A percentile compares a stretch with the other conserved stretches of the same genome.
Evolutionary conservation across 192 early-diverging fungal species (phyloP).

Genomic region (Linnemannia exigua): DNA sequence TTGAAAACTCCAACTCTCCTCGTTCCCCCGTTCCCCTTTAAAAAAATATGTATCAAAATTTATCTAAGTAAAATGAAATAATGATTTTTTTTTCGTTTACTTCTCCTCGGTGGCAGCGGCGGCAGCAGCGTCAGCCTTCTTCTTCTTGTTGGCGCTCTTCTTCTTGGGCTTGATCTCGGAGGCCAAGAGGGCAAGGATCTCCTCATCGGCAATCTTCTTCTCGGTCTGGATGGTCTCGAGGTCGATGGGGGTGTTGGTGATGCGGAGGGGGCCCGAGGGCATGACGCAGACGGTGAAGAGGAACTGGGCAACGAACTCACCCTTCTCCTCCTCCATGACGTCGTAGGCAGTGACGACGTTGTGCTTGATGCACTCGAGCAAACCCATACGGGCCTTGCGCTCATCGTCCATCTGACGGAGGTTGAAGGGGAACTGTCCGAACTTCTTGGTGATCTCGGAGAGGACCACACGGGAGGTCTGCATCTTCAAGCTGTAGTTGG

Average conservation of each 20-base stretch:
- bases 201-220: conserved; percentile 86
- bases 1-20: background rate
- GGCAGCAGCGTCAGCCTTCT: conserved; percentile 58
- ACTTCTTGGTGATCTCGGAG: conserved; percentile 81
- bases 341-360: conserved; percentile 85
- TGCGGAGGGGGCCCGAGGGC: conserved; percentile 88
- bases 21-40: no score
- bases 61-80: background rate
- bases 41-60: conserved; percentile 19
- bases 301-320: conserved; percentile 90
- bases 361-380: conserved; percentile 90
- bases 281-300: conserved; percentile 93
- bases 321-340: conserved; percentile 87
- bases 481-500: conserved; percentile 90
- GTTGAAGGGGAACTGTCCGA: conserved; percentile 91
- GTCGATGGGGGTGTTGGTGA: conserved; percentile 85
- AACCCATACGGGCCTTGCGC: conserved; percentile 92
- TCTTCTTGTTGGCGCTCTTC: conserved; percentile 69
- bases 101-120: conserved; percentile 41
- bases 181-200: conserved; percentile 81
- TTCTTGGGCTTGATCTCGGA: conserved; percentile 62
- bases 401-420: conserved; percentile 90
- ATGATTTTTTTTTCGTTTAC: conserved; percentile 13
- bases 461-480: conserved; percentile 82
- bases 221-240: conserved; percentile 85